These are phyloP conservation scores for Eimeria sp. DNA, from an alignment of 169 alveolate genomes.

Conservation along the genomic window DNA sequence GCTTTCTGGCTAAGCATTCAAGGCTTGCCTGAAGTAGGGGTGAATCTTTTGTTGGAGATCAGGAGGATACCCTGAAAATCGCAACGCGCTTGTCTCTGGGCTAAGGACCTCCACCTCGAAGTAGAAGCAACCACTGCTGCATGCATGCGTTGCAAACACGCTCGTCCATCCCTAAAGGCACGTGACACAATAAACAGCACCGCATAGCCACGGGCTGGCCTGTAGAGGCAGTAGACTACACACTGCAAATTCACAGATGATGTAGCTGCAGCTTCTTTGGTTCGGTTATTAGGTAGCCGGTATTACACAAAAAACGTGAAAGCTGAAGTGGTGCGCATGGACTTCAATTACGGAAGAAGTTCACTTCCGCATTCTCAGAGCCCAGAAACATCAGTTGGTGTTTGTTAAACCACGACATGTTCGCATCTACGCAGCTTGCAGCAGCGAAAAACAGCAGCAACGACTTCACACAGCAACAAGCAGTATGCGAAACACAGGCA, in stretches of 20 bases:
- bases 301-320: background rate
- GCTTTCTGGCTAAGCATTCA: background rate
- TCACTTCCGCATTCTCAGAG: background rate
- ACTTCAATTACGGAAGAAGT: background rate
- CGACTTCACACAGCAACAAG: background rate
- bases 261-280: background rate
- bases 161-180: slow-evolving; percentile 83
- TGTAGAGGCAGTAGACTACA: background rate
- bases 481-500: background rate
- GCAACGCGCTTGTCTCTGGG: slow-evolving; percentile 5
- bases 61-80: slow-evolving; percentile 60
- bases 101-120: slow-evolving; percentile 75
- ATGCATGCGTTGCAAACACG: slow-evolving; percentile 84
- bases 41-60: slow-evolving; percentile 23
- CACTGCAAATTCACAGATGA: background rate
- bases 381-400: background rate
- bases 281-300: background rate
- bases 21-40: slow-evolving; percentile 60
- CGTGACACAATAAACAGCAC: background rate
- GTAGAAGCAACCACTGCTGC: slow-evolving; percentile 80
- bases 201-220: background rate
- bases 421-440: background rate
- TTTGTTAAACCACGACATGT: background rate
- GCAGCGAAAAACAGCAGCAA: background rate
- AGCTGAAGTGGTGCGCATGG: background rate